Percentiles rank a stretch among this genome's conserved stretches.
Evolutionary conservation across 106 monocot genomes (phyloP).

Genomic region (Apostasia shenzhenica): DNA sequence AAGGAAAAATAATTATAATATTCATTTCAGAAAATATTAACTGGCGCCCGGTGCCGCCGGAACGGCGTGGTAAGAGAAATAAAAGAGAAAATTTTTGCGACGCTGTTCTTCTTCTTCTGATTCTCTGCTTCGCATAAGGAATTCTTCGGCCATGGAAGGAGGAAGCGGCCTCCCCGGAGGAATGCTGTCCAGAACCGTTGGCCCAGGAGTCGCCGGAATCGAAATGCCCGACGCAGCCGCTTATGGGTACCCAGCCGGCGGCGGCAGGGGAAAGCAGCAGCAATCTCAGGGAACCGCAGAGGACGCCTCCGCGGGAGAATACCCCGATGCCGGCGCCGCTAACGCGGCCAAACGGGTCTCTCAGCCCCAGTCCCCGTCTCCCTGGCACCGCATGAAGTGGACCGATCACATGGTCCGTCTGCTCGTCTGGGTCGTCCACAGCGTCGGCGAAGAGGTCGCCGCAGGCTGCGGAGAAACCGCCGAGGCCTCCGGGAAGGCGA

Average conservation of each 20-base stretch:
- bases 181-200: no score
- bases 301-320: slow-evolving; percentile 7
- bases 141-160: no score
- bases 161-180: no score
- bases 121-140: no score
- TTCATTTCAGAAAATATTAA: no score
- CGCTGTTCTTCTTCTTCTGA: no score
- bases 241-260: not conserved
- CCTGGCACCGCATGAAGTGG: slow-evolving; percentile 97
- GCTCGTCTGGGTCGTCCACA: slow-evolving; percentile 73
- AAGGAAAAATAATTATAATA: no score
- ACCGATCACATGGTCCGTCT: slow-evolving; percentile 84
- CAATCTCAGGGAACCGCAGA: slow-evolving; percentile 18
- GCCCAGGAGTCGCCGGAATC: no score
- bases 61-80: no score
- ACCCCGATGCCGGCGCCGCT: slow-evolving; percentile 1
- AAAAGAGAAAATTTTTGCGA: no score
- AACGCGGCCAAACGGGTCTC: not conserved
- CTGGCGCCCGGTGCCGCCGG: no score
- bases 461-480: slow-evolving; percentile 9
- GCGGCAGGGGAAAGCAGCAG: slow-evolving; percentile 19
- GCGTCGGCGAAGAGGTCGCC: slow-evolving; percentile 61
- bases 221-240: not conserved
- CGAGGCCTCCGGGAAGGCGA: not conserved
- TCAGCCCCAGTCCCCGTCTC: slow-evolving; percentile 19